Conservation (phyloP, 140 eudicot species). For the Senecio squalidus region DNA sequence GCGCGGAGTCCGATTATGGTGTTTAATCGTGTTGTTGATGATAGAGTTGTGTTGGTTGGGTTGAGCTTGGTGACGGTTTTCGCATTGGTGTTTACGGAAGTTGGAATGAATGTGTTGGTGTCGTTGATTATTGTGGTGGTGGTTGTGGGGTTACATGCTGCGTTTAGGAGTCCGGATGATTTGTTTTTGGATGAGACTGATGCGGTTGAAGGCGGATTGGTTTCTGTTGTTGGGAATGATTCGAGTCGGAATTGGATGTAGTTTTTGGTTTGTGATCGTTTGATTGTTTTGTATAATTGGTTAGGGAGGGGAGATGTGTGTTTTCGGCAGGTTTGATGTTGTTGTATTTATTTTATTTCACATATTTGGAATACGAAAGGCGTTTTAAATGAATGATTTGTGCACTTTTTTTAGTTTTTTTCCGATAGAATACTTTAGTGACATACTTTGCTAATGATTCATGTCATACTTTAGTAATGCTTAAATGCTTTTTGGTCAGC, state of each 20-base stretch:
- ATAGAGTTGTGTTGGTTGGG: conserved; percentile 45
- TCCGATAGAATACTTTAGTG: conserved; percentile 5
- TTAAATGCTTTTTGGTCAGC: neutral
- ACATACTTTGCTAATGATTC: too few relatives aligned
- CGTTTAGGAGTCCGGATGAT: conserved; percentile 56
- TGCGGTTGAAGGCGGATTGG: conserved; percentile 42
- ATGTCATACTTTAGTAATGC: neutral
- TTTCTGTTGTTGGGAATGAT: conserved; percentile 44
- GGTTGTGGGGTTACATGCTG: conserved; percentile 46
- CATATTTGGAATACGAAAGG: neutral
- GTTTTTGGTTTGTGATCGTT: conserved; percentile 3
- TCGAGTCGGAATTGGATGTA: too few relatives aligned
- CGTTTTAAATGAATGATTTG: neutral
- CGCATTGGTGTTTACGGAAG: conserved; percentile 53
- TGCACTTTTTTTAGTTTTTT: neutral
- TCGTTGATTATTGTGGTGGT: conserved; percentile 43
- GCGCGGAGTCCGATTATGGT: conserved; percentile 34
- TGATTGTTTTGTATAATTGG: conserved; percentile 11
- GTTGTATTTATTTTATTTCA: neutral
- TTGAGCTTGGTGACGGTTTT: conserved; percentile 59
- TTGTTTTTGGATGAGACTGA: conserved; percentile 45
- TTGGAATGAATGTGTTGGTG: conserved; percentile 61
- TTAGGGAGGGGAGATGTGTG: neutral
- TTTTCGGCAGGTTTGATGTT: neutral
- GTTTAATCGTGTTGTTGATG: conserved; percentile 45